Evolutionary conservation across 345 rosid species (phyloP).

Genomic region (Rubroshorea leprosula): DNA sequence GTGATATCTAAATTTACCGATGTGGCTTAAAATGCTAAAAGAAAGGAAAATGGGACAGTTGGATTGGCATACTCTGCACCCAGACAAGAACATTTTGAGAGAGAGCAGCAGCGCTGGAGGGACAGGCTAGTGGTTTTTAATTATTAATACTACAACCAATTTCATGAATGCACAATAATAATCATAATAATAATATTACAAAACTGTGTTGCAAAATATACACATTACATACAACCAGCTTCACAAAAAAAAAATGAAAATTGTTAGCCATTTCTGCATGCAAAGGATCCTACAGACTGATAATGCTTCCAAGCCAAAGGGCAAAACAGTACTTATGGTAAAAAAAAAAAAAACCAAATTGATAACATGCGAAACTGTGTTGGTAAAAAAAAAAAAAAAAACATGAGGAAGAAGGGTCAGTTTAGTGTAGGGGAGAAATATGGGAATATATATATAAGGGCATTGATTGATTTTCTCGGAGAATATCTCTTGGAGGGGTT

Average conservation of each 20-base stretch:
- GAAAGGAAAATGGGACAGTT: not conserved
- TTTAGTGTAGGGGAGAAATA: not conserved
- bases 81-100: not conserved
- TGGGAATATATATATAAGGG: not conserved
- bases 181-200: constrained; percentile 2
- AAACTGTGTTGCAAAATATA: constrained; percentile 12
- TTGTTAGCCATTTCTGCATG: constrained; percentile 14
- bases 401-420: not conserved
- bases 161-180: not conserved
- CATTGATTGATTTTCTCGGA: no score
- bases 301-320: constrained; percentile 1
- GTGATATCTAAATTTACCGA: no score
- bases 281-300: constrained; percentile 1
- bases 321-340: not conserved
- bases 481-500: no score
- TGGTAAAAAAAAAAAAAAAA: not conserved
- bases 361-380: not conserved
- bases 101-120: no score
- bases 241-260: not conserved
- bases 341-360: not conserved
- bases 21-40: no score
- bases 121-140: not conserved
- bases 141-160: constrained; percentile 1
- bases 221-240: constrained; percentile 14
- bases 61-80: not conserved